phyloP scores from a whole-genome alignment of 495 filamentous ascomycete genomes.

The Trichoderma asperelloides region DNA sequence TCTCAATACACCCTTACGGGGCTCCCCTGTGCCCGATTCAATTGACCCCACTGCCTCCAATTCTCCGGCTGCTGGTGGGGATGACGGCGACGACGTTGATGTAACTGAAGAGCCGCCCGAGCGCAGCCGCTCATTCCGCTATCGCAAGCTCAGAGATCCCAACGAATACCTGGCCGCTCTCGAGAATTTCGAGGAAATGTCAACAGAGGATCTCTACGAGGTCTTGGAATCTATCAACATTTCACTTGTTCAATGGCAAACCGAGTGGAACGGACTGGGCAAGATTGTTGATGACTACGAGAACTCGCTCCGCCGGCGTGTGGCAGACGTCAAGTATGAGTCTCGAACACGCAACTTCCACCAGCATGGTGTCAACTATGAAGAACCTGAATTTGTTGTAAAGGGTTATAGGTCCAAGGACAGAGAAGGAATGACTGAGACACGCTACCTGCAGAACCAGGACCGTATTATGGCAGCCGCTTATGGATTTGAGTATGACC shows the following conservation, averaged over 20 bases:
- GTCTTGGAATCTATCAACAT: slow-evolving; percentile 43
- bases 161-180: slow-evolving; percentile 26
- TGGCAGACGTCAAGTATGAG: slow-evolving; percentile 27
- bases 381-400: slow-evolving; percentile 26
- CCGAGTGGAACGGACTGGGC: slow-evolving; percentile 54
- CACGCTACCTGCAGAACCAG: slow-evolving; percentile 29
- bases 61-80: slow-evolving; percentile 4
- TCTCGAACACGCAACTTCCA: slow-evolving; percentile 27
- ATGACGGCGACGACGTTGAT: slow-evolving; percentile 16
- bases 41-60: not conserved
- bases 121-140: slow-evolving; percentile 17
- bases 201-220: slow-evolving; percentile 42
- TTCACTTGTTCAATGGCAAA: slow-evolving; percentile 50
- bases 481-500: slow-evolving; percentile 39
- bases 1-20: slow-evolving; percentile 9
- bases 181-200: slow-evolving; percentile 26
- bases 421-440: slow-evolving; percentile 22
- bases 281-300: slow-evolving; percentile 42
- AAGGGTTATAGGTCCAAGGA: slow-evolving; percentile 30
- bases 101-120: slow-evolving; percentile 16
- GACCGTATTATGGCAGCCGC: slow-evolving; percentile 35
- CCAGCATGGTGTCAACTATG: slow-evolving; percentile 24
- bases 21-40: slow-evolving; percentile 7
- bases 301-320: slow-evolving; percentile 35
- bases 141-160: slow-evolving; percentile 28